These are phyloP conservation scores for Sugiyamaella marilandica DNA, from an alignment of 805 yeast genomes.

Conservation along the genomic window DNA sequence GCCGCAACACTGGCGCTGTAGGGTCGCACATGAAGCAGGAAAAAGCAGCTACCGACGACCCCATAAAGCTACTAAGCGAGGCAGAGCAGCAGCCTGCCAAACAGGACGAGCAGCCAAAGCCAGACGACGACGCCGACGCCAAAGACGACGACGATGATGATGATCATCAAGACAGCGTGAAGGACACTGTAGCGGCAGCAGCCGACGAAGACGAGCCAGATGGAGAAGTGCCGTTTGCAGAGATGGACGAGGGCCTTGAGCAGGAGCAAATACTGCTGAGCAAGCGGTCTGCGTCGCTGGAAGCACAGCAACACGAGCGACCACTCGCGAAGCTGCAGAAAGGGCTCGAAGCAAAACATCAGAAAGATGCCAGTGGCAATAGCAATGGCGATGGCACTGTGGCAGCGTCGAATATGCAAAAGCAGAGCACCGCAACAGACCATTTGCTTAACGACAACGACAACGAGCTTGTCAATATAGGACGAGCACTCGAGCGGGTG, in stretches of 20 bases:
- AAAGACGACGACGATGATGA: background rate
- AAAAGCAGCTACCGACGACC: background rate
- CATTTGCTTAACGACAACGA: conserved; percentile 74
- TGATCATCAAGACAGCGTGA: too few species aligned
- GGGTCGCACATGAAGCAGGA: conserved; percentile 23
- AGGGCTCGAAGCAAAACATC: conserved; percentile 38
- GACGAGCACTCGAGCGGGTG: conserved; percentile 55
- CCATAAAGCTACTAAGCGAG: background rate
- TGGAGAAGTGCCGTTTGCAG: background rate
- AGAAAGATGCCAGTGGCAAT: conserved; percentile 1
- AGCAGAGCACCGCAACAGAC: conserved; percentile 18
- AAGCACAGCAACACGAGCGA: conserved; percentile 74
- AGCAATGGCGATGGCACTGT: conserved; percentile 6
- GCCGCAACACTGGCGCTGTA: conserved; percentile 42
- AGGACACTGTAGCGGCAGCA: background rate
- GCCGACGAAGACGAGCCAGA: background rate
- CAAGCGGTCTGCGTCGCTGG: conserved; percentile 65
- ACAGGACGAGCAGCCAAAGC: conserved; percentile 16
- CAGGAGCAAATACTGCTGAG: conserved; percentile 21
- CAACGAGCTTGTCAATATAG: conserved; percentile 61
- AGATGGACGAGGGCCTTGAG: background rate
- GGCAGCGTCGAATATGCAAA: conserved; percentile 1
- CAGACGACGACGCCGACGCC: conserved; percentile 36
- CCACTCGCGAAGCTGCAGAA: conserved; percentile 82
- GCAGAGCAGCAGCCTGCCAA: conserved; percentile 15